Evolutionary conservation across 2,329 filamentous ascomycete species (phyloP).

Genomic region (Lasiodiplodia theobromae): DNA sequence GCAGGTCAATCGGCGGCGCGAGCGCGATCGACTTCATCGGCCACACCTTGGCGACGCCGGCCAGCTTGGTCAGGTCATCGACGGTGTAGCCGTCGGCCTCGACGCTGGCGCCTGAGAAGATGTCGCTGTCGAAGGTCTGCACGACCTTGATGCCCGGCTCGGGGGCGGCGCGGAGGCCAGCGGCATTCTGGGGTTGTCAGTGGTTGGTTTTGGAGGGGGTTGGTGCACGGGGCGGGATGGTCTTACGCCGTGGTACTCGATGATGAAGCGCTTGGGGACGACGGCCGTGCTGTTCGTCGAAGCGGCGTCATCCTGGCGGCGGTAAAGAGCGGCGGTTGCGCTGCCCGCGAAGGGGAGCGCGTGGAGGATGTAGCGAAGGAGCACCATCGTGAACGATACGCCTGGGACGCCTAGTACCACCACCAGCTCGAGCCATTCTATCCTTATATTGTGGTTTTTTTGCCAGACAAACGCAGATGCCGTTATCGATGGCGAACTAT

Average conservation of each 20-base stretch:
- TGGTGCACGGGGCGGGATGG: too few relatives aligned
- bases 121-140: slow-evolving; percentile 17
- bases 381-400: background rate
- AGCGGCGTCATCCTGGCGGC: background rate
- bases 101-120: slow-evolving; percentile 15
- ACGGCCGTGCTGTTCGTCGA: background rate
- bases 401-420: background rate
- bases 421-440: background rate
- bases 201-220: too few relatives aligned
- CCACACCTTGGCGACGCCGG: slow-evolving; percentile 15
- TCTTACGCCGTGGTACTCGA: background rate
- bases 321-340: slow-evolving; percentile 1
- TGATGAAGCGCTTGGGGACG: slow-evolving; percentile 7
- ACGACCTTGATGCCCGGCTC: slow-evolving; percentile 2
- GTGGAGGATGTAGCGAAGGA: slow-evolving; percentile 5
- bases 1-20: background rate
- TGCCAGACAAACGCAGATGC: background rate
- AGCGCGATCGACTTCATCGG: slow-evolving; percentile 10
- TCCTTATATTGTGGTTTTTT: background rate
- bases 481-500: background rate
- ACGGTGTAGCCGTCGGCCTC: background rate
- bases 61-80: background rate
- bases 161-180: background rate
- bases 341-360: slow-evolving; percentile 8
- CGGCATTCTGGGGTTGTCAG: background rate